Evolutionary conservation across 176 grass and related monocot genomes (phyloP).

Genomic region (barley (Hordeum vulgare)): DNA sequence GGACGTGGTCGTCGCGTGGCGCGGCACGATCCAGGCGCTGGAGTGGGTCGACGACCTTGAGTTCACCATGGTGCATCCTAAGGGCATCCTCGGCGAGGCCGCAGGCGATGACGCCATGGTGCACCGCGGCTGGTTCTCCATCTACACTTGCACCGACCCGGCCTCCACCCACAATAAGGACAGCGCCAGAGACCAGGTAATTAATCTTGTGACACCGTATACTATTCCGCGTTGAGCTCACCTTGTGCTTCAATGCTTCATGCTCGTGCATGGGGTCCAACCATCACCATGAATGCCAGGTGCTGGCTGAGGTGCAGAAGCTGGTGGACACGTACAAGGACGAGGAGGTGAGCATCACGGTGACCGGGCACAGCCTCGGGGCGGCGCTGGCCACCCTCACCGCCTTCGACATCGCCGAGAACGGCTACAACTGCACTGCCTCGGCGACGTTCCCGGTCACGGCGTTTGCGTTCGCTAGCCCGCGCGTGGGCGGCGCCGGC

Average conservation of each 20-base stretch:
- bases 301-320: constrained; percentile 45
- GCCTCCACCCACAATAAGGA: constrained; percentile 47
- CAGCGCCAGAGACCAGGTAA: constrained; percentile 37
- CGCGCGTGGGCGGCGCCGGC: constrained; percentile 39
- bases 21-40: constrained; percentile 45
- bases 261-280: too few relatives aligned
- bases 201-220: too few relatives aligned
- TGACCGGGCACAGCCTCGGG: constrained; percentile 74
- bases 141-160: constrained; percentile 54
- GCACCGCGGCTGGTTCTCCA: constrained; percentile 60
- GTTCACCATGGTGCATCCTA: constrained; percentile 40
- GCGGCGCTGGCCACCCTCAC: constrained; percentile 59
- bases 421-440: constrained; percentile 17
- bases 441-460: constrained; percentile 2
- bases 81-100: neutral
- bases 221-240: neutral
- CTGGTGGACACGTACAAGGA: constrained; percentile 47
- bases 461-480: constrained; percentile 53
- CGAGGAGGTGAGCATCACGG: constrained; percentile 69
- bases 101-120: constrained; percentile 22
- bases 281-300: constrained; percentile 23
- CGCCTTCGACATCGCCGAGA: constrained; percentile 61
- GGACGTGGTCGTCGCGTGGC: constrained; percentile 81
- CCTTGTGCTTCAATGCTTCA: too few relatives aligned
- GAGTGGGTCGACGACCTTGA: constrained; percentile 86